Evolutionary conservation across 306 rosid genomes (phyloP).

Genomic region (Fagus crenata): DNA sequence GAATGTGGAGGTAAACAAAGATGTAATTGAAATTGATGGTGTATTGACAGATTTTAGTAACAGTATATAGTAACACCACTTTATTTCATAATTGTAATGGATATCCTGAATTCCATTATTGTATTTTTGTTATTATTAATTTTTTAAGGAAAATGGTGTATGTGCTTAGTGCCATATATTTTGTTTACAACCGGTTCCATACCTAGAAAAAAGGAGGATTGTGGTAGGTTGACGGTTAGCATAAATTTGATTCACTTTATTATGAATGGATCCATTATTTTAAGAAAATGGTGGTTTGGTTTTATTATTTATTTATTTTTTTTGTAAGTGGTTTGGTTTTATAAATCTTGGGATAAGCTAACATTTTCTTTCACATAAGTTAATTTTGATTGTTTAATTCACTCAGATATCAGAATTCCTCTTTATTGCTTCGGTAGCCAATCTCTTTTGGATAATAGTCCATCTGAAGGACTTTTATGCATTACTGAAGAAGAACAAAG

Average conservation of each 20-base stretch:
- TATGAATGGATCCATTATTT: too few species aligned
- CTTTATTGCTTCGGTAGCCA: slow-evolving; percentile 33
- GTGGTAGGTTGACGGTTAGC: too few species aligned
- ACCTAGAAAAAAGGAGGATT: too few species aligned
- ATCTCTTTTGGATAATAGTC: slow-evolving; percentile 6
- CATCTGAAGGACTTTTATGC: slow-evolving; percentile 18
- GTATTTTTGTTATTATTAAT: neutral
- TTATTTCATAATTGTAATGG: neutral
- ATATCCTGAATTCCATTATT: neutral
- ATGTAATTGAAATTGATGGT: neutral
- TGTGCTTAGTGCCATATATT: too few species aligned
- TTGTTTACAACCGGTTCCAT: too few species aligned
- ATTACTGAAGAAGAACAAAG: slow-evolving; percentile 25
- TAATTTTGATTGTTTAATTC: neutral
- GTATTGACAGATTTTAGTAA: neutral
- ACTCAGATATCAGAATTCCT: slow-evolving; percentile 31
- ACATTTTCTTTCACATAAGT: neutral
- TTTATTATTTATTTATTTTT: too few species aligned
- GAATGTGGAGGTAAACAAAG: neutral
- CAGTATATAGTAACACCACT: neutral
- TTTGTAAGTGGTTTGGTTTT: neutral
- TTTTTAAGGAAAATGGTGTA: neutral
- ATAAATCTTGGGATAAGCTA: neutral
- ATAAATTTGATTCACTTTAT: too few species aligned
- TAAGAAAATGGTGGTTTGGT: too few species aligned